Evolutionary conservation across 371 early-diverging fungal species (phyloP).

Genomic region (Smittium culicis): DNA sequence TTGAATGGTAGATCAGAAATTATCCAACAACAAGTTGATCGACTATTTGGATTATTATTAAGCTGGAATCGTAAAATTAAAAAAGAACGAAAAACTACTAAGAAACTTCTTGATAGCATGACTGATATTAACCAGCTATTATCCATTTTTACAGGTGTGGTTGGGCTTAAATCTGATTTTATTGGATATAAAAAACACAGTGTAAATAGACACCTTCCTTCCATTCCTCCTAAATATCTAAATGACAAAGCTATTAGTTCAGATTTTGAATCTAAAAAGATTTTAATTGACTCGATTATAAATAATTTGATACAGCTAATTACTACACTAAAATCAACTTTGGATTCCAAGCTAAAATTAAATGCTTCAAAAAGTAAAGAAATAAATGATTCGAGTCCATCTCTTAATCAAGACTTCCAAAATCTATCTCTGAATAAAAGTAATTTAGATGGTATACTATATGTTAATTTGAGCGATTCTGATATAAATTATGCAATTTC

Average conservation of each 20-base stretch:
- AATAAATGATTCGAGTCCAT: too few relatives aligned
- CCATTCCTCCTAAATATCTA: too few relatives aligned
- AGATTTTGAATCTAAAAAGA: not conserved
- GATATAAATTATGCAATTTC: too few relatives aligned
- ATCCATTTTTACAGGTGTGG: not conserved
- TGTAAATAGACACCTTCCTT: too few relatives aligned
- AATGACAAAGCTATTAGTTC: not conserved
- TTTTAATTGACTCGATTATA: not conserved
- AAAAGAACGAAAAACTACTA: not conserved
- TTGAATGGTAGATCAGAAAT: slow-evolving; percentile 5
- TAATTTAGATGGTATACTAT: too few relatives aligned
- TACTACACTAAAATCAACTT: not conserved
- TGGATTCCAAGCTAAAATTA: too few relatives aligned
- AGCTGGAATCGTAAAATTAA: not conserved
- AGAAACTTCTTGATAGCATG: not conserved
- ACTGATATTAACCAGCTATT: not conserved
- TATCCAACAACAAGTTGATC: slow-evolving; percentile 1
- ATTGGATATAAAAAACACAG: too few relatives aligned
- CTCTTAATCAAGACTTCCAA: too few relatives aligned
- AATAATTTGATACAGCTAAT: not conserved
- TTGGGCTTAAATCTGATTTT: not conserved
- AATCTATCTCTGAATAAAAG: too few relatives aligned
- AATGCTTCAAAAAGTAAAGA: too few relatives aligned
- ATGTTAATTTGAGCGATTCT: too few relatives aligned
- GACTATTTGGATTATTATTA: not conserved